Conservation (phyloP, 441 rosid species). For the Breynia disticha region DNA sequence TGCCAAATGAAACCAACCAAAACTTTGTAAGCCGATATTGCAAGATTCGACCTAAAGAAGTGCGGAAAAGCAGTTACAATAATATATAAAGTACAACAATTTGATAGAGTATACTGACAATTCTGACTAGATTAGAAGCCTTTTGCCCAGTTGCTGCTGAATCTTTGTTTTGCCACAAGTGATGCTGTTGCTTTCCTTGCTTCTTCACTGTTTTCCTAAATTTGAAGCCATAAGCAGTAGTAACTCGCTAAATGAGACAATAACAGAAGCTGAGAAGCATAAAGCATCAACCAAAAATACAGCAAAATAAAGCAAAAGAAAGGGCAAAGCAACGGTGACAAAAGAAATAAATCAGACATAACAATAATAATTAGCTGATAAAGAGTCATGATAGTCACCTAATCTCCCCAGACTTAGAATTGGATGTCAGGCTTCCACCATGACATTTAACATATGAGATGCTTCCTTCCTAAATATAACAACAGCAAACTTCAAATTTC, state of each 20-base stretch:
- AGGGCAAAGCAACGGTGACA: too few relatives aligned
- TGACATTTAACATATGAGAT: not conserved
- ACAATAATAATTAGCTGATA: too few relatives aligned
- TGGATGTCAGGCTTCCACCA: not conserved
- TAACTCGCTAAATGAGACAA: not conserved
- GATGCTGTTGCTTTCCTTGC: not conserved
- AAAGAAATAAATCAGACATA: too few relatives aligned
- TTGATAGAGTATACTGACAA: not conserved
- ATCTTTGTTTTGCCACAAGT: not conserved
- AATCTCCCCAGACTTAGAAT: not conserved
- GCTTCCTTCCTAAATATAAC: not conserved
- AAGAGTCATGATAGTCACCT: not conserved
- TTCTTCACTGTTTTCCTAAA: not conserved
- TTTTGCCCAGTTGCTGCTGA: not conserved
- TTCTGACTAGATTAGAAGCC: not conserved
- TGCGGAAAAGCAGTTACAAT: not conserved
- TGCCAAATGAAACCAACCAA: constrained; percentile 11
- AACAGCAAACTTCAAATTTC: not conserved
- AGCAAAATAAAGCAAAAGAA: not conserved
- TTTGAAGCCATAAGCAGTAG: not conserved
- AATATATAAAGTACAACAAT: not conserved
- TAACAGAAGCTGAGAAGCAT: not conserved
- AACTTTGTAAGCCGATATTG: not conserved
- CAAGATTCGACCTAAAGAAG: not conserved
- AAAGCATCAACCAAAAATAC: not conserved